Evolutionary conservation across 139 green algal genomes (phyloP).

Genomic region (Chlamydomonas sphaeroides): DNA sequence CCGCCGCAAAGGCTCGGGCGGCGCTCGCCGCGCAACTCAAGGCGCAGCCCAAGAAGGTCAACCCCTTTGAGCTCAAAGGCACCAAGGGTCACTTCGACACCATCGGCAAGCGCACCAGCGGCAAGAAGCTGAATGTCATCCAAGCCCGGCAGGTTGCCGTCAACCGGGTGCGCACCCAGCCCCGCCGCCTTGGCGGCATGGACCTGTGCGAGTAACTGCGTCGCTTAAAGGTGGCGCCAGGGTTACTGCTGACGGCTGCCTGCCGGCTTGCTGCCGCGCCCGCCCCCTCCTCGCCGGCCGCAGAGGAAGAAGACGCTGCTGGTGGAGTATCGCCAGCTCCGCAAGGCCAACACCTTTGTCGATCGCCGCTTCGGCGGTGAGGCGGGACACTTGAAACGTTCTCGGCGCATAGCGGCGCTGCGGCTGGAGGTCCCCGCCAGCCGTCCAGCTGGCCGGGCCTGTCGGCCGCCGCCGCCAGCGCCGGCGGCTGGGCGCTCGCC

Average conservation of each 20-base stretch:
- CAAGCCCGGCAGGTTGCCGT: conserved; percentile 58
- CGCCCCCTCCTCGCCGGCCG: neutral
- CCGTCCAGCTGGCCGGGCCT: no score
- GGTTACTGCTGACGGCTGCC: no score
- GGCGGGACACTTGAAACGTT: no score
- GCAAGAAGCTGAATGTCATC: conserved; percentile 61
- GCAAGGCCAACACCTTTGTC: conserved; percentile 92
- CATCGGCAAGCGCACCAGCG: conserved; percentile 47
- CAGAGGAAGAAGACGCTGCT: conserved; percentile 92
- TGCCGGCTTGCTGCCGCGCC: no score
- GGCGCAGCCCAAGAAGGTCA: conserved; percentile 46
- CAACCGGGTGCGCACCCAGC: conserved; percentile 58
- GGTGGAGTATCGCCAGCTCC: conserved; percentile 89
- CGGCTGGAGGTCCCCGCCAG: no score
- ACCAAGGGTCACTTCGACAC: conserved; percentile 63
- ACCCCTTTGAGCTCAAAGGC: conserved; percentile 66
- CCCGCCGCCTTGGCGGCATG: no score
- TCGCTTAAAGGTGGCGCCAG: no score
- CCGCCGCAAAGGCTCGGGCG: conserved; percentile 1
- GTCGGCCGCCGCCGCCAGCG: no score
- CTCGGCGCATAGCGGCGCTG: no score
- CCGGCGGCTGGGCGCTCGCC: no score
- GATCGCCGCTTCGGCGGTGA: conserved; percentile 93
- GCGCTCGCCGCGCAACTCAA: conserved; percentile 24
- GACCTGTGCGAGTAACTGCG: no score